These are phyloP conservation scores for Monosporozyma unispora DNA, from an alignment of 805 yeast species.

Conservation along the genomic window DNA sequence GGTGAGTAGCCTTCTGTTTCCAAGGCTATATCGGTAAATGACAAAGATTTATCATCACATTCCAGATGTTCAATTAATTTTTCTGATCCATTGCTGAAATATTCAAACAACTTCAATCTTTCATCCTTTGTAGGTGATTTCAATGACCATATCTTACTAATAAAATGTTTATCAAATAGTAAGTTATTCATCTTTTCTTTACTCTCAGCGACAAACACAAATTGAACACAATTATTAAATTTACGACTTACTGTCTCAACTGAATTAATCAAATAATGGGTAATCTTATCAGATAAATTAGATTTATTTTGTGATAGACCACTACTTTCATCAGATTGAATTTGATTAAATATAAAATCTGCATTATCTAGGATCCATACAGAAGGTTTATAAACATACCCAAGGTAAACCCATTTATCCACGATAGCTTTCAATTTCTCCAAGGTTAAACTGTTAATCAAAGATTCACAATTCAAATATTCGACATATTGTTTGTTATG, in stretches of 20 bases:
- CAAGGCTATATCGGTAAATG: constrained; percentile 42
- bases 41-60: constrained; percentile 17
- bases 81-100: constrained; percentile 26
- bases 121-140: constrained; percentile 61
- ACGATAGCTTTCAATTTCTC: constrained; percentile 35
- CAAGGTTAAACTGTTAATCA: constrained; percentile 15
- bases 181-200: constrained; percentile 55
- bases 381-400: constrained; percentile 73
- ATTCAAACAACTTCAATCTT: constrained; percentile 40
- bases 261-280: constrained; percentile 48
- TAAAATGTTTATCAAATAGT: constrained; percentile 57
- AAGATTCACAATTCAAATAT: constrained; percentile 47
- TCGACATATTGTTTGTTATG: constrained; percentile 33
- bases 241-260: constrained; percentile 32
- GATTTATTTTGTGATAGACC: constrained; percentile 38
- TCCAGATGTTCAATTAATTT: not conserved
- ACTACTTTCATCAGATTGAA: constrained; percentile 39
- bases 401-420: constrained; percentile 38
- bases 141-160: constrained; percentile 53
- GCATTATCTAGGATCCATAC: constrained; percentile 68
- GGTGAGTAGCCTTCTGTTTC: constrained; percentile 90
- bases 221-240: constrained; percentile 37
- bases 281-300: constrained; percentile 47
- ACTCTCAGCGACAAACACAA: constrained; percentile 55
- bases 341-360: constrained; percentile 49